Evolutionary conservation across 2,329 filamentous ascomycete species (phyloP).

Genomic region (Penicillium olsonii): DNA sequence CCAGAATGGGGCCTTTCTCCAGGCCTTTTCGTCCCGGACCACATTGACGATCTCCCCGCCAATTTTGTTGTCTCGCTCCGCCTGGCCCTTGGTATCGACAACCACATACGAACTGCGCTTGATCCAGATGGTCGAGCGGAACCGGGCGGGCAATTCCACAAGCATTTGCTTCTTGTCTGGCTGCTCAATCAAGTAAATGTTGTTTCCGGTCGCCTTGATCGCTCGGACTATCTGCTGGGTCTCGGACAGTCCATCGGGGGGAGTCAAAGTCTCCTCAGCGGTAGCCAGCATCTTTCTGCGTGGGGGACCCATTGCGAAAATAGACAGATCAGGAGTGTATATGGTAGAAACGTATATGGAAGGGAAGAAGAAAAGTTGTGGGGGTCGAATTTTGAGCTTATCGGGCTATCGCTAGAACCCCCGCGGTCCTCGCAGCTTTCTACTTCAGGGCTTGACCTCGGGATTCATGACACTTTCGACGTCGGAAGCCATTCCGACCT

Average conservation of each 20-base stretch:
- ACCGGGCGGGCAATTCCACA: slow-evolving; percentile 79
- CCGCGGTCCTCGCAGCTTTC: background rate
- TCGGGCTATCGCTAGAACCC: too few species aligned
- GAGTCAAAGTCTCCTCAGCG: slow-evolving; percentile 67
- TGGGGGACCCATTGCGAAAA: slow-evolving; percentile 67
- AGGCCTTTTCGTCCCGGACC: slow-evolving; percentile 84
- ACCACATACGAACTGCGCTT: slow-evolving; percentile 85
- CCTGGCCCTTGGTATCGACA: slow-evolving; percentile 68
- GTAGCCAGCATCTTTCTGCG: slow-evolving; percentile 78
- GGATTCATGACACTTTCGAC: too few species aligned
- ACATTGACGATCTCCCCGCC: slow-evolving; percentile 90
- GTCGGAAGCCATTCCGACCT: too few species aligned
- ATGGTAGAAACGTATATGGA: background rate
- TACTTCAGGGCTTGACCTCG: background rate
- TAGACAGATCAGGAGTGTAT: background rate
- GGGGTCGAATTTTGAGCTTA: slow-evolving; percentile 17
- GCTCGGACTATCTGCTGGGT: slow-evolving; percentile 72
- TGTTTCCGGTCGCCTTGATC: slow-evolving; percentile 82
- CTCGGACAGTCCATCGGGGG: slow-evolving; percentile 57
- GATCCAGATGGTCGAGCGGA: slow-evolving; percentile 92
- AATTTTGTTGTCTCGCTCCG: slow-evolving; percentile 72
- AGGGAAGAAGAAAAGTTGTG: background rate
- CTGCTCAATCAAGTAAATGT: slow-evolving; percentile 77
- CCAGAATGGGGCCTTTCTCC: slow-evolving; percentile 91
- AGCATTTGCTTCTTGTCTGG: slow-evolving; percentile 67